Evolutionary conservation across 108 stramenopile species (phyloP), one percentile per base, ranked within the genome.

Genomic region (Cyclostephanos invisitatus): DNA sequence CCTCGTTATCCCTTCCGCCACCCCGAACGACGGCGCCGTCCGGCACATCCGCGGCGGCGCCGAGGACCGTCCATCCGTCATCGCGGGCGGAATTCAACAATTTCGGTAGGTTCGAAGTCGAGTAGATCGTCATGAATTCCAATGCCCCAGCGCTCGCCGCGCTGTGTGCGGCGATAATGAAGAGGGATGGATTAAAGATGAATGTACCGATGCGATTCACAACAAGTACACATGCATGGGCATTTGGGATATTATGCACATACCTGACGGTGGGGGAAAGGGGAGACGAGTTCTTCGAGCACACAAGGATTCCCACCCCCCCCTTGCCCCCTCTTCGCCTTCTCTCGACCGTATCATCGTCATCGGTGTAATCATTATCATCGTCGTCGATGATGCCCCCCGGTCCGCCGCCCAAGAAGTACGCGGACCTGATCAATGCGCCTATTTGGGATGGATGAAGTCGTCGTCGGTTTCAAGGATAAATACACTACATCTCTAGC

Each of bases 31-130:
- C 28, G 29, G 62, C 42, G 32, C 75, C 60, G 56, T 55, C 58
- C 11, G 92, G 76, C 21, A 81, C 78, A 21, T 85, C 83, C 15
- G 85, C 80, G 9, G 87, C 84, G 38, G 94, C 90, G 25, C 96
- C 96, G 60, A 97, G 81, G 21, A 97, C 83, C 17, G 94, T 88
- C 88, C 94, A 98, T 29, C 98, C 98, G 71, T 96, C 84, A 28
- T 87, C 88, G 56, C 68, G 76, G 18, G 93, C 89, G 42, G 63
- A 48, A 24, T 86, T 83, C 42, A 98, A 74, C 36, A 89, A 87
- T 53, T 84, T 77, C 27, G 93, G 91, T 63, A 98, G 79, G 67
- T 96, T 97, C 32, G 61, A 71, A 12, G 92, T 94, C 10, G 84
- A 83, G 67, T 91, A 84, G 14, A 97, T 73, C 10, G 84, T 72